Evolutionary conservation across 2,329 filamentous ascomycete genomes (phyloP).

Genomic region (Colletotrichum cuscutae): DNA sequence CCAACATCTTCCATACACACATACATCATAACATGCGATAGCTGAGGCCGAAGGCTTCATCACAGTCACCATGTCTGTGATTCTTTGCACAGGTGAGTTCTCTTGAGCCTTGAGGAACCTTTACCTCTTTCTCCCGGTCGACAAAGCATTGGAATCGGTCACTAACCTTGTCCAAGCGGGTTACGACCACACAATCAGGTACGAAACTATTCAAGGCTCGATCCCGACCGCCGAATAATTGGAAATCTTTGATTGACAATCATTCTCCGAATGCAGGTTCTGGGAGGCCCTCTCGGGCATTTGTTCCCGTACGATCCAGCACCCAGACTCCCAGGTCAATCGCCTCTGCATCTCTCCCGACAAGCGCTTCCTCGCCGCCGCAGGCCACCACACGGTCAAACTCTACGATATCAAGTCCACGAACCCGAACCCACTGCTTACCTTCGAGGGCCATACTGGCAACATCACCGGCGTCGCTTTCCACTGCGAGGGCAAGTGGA

Average conservation of each 20-base stretch:
- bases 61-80: slow-evolving; percentile 63
- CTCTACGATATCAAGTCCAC: slow-evolving; percentile 98
- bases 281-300: slow-evolving; percentile 99
- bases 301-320: slow-evolving; percentile 96
- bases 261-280: slow-evolving; percentile 69
- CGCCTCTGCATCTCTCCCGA: slow-evolving; percentile 98
- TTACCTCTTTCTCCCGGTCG: neutral
- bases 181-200: slow-evolving; percentile 73
- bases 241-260: neutral
- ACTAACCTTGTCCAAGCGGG: slow-evolving; percentile 55
- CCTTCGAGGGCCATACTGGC: slow-evolving; percentile 94
- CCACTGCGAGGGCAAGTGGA: slow-evolving; percentile 99
- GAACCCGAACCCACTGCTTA: slow-evolving; percentile 93
- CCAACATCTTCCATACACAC: neutral
- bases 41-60: slow-evolving; percentile 13
- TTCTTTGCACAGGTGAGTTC: slow-evolving; percentile 69
- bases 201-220: slow-evolving; percentile 19
- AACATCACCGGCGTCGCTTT: slow-evolving; percentile 98
- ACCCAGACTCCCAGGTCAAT: slow-evolving; percentile 98
- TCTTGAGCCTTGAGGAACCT: neutral
- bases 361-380: slow-evolving; percentile 93
- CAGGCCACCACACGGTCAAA: slow-evolving; percentile 85
- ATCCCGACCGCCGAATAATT: neutral
- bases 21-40: slow-evolving; percentile 33
- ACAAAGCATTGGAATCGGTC: neutral